Base-by-base conservation (phyloP, 192 early-diverging fungal species). In the Thamnidium elegans region DNA sequence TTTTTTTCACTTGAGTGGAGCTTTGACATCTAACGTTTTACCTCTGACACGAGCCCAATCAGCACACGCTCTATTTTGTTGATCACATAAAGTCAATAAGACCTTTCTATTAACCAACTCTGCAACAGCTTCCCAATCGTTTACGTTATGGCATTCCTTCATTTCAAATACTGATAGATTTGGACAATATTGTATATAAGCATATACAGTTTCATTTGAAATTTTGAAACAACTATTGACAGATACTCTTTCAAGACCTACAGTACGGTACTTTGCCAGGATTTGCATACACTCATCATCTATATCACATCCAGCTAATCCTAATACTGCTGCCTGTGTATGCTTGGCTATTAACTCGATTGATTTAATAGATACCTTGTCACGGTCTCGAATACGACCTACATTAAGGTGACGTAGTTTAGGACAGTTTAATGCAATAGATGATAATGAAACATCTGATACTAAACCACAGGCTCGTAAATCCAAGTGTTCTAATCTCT, bases 91-190 rank as follows among this genome's bases (percentile, higher is more conserved):
- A 11, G 75, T 78, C 10, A 83, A 69, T 1, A 80, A 64, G 0
- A 83, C 76, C 13, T 78, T 73, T 4, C 76, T 65, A 1, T 71
- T 58, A 1, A 78, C 79, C 36, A 83, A 69, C 7, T 78, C 74
- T 14, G 75, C 79, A 3, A 83, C 54, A 0, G 74, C 73, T 4
- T 69, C 74, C 81, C 79, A 80, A 55, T 83, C 81, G 32, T 75
- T 68, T 1, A 83, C 65, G 30, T 74, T 48, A 20, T 77, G 72
- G 42, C 81, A 83, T 46, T 83, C 74, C 45, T 80, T 80, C 53
- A 83, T 78, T 54, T 80, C 78, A 55, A 83, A 75, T 3, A 83
- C 81, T 3, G 74, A 76, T 19, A 83, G 62, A 26, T 66, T 69
- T 2, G 78, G 79, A 44, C 78, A 81, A n/a, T 78, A 42, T 21